Conservation (phyloP, 2,329 filamentous ascomycete species). For the Capronia americana region DNA sequence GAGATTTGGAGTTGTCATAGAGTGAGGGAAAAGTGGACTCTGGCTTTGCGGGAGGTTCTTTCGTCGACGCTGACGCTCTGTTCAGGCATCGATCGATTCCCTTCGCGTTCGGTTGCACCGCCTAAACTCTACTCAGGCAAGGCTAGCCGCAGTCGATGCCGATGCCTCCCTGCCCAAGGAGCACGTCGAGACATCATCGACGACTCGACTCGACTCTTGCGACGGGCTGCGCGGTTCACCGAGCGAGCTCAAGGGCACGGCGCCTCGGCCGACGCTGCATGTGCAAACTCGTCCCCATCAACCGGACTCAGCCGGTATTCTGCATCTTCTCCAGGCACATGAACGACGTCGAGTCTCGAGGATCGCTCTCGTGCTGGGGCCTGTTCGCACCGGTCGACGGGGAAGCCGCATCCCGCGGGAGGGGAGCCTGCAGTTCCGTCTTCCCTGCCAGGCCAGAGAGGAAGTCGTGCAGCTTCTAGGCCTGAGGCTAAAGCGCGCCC, state of each 20-base stretch:
- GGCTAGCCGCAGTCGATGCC: conserved; percentile 9
- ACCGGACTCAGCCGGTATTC: background rate
- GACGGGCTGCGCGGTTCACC: background rate
- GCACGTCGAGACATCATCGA: background rate
- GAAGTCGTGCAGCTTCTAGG: conserved; percentile 16
- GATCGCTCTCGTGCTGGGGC: conserved; percentile 14
- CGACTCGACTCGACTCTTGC: conserved; percentile 1
- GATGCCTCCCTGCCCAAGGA: conserved; percentile 3
- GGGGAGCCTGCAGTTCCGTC: conserved; percentile 22
- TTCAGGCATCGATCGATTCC: conserved; percentile 13
- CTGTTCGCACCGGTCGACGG: conserved; percentile 30
- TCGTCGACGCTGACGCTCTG: conserved; percentile 15
- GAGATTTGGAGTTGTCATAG: background rate
- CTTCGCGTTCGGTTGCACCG: conserved; percentile 8
- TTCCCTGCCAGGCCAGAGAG: conserved; percentile 1
- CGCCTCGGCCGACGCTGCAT: background rate
- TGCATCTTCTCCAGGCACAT: background rate
- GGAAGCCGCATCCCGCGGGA: conserved; percentile 29
- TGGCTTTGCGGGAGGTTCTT: conserved; percentile 16
- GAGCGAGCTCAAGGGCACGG: background rate
- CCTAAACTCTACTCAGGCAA: conserved; percentile 19
- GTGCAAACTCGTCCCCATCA: background rate
- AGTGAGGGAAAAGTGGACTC: conserved; percentile 13
- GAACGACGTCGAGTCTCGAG: conserved; percentile 6
- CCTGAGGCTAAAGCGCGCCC: conserved; percentile 11